A percentile compares a stretch with the other conserved stretches of the same genome.
phyloP scores from a whole-genome alignment of 805 yeast genomes.

The Debaryomyces prosopidis region DNA sequence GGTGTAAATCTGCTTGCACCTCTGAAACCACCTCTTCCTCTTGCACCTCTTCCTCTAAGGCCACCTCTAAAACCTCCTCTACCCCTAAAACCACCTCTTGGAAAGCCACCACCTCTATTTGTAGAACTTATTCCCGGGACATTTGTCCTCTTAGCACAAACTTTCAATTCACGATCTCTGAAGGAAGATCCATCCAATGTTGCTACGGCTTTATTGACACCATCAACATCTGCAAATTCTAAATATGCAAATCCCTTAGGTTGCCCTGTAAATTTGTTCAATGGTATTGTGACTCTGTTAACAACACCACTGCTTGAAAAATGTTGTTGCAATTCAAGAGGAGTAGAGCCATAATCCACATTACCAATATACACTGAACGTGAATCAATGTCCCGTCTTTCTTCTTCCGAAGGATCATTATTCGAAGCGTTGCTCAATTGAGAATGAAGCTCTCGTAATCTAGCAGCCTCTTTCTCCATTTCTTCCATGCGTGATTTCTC shows the following conservation, averaged over 20 bases:
- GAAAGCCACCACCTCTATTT: conserved; percentile 34
- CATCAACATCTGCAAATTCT: conserved; percentile 71
- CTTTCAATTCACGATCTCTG: conserved; percentile 71
- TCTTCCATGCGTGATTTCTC: conserved; percentile 48
- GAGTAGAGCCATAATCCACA: conserved; percentile 77
- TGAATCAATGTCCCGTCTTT: conserved; percentile 68
- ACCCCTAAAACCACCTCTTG: conserved; percentile 36
- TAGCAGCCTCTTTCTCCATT: conserved; percentile 65
- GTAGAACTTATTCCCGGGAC: conserved; percentile 61
- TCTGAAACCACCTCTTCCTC: conserved; percentile 30
- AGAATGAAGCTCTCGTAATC: conserved; percentile 58
- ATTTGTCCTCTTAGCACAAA: conserved; percentile 77
- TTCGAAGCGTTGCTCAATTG: conserved; percentile 13
- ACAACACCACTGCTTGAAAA: conserved; percentile 72
- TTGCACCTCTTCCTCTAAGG: conserved; percentile 20
- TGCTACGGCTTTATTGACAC: conserved; percentile 62
- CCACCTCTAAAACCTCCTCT: conserved; percentile 16
- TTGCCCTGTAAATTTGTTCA: conserved; percentile 72
- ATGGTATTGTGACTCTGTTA: conserved; percentile 75
- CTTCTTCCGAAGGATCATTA: conserved; percentile 33
- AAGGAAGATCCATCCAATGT: conserved; percentile 64
- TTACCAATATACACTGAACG: conserved; percentile 81
- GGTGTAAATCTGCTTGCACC: conserved; percentile 30
- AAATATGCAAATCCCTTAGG: conserved; percentile 89
- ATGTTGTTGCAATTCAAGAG: conserved; percentile 75